Conservation (phyloP, 257 asterid species). For the Solanum chiquidenum region DNA sequence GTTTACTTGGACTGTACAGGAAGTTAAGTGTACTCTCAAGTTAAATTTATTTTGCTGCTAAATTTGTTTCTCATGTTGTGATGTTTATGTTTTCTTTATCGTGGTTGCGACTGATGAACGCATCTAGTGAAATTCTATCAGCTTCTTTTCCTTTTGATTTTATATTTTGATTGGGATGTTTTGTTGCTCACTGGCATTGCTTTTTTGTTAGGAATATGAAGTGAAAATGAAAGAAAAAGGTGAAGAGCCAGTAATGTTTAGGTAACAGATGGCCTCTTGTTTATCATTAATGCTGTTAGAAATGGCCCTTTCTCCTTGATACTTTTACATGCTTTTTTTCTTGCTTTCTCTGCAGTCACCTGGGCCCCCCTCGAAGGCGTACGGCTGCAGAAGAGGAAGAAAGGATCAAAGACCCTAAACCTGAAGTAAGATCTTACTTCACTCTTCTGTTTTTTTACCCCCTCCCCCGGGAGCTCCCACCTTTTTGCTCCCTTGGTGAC, state of each 20-base stretch:
- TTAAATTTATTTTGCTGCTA: not conserved
- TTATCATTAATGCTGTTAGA: not conserved
- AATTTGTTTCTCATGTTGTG: not conserved
- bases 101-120: not conserved
- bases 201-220: constrained; percentile 65
- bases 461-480: not conserved
- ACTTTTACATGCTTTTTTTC: not conserved
- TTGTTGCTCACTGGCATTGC: not conserved
- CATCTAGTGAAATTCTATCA: not conserved
- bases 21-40: not conserved
- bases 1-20: not conserved
- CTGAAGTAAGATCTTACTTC: constrained; percentile 49
- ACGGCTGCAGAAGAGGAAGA: constrained; percentile 86
- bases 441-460: not conserved
- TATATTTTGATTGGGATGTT: not conserved
- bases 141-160: not conserved
- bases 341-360: constrained; percentile 55
- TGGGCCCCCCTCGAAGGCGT: constrained; percentile 81
- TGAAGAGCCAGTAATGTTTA: constrained; percentile 96
- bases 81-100: not conserved
- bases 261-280: constrained; percentile 37
- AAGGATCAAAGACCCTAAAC: constrained; percentile 66
- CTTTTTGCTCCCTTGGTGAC: not conserved
- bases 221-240: constrained; percentile 89
- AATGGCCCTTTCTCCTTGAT: not conserved